A percentile compares a stretch with the other conserved stretches of the same genome.
Evolutionary conservation across 1,284 basidiomycete species (phyloP).

Genomic region (Termitomyces sp.): DNA sequence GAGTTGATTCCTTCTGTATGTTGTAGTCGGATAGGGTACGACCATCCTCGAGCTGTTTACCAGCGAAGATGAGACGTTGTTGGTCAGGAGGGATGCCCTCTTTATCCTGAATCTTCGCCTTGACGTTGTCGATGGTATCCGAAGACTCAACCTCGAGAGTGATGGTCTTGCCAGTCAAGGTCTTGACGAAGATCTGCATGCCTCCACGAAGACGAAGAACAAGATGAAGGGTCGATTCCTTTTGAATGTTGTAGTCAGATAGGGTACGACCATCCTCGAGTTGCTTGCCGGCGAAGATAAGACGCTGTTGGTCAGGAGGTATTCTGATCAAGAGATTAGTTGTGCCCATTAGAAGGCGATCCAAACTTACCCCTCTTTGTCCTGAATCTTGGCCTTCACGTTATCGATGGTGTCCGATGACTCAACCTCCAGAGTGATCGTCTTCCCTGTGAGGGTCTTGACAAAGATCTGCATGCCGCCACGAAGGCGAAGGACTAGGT

Average conservation of each 20-base stretch:
- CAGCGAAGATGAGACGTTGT: constrained; percentile 80
- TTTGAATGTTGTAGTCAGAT: constrained; percentile 82
- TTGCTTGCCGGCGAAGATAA: constrained; percentile 89
- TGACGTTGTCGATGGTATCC: constrained; percentile 87
- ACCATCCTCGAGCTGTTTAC: constrained; percentile 81
- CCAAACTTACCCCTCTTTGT: constrained; percentile 49
- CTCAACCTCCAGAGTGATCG: constrained; percentile 89
- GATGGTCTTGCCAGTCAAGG: constrained; percentile 88
- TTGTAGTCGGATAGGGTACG: constrained; percentile 81
- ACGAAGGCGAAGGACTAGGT: constrained; percentile 69
- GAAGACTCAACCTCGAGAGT: constrained; percentile 90
- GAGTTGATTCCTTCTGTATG: constrained; percentile 71
- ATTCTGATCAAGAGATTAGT: constrained; percentile 20
- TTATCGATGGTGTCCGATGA: constrained; percentile 88
- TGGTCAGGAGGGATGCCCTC: constrained; percentile 79
- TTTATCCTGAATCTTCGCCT: constrained; percentile 82
- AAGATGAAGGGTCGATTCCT: constrained; percentile 79
- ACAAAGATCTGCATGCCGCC: constrained; percentile 93
- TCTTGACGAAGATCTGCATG: constrained; percentile 88
- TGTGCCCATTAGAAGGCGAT: neutral
- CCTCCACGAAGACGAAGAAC: constrained; percentile 84
- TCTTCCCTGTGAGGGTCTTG: constrained; percentile 89
- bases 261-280: constrained; percentile 77
- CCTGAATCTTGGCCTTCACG: constrained; percentile 76
- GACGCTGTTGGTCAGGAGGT: constrained; percentile 58